A percentile compares a stretch with the other conserved stretches of the same genome.
Evolutionary conservation across 192 early-diverging fungal genomes (phyloP).

Genomic region (Linnemannia zychae): DNA sequence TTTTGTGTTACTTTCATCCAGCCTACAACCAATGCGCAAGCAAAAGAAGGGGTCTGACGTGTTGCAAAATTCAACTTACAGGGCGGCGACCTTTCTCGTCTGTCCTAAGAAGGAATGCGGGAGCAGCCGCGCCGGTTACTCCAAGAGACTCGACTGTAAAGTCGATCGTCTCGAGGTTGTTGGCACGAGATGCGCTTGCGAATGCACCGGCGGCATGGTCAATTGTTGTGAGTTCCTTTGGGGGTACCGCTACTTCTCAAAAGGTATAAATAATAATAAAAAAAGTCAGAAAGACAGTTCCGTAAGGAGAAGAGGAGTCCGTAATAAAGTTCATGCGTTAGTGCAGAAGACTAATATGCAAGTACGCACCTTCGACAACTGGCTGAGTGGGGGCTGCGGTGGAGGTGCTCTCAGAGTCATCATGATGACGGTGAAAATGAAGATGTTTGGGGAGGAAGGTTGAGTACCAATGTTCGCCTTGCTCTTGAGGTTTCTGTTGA

Average conservation of each 20-base stretch:
- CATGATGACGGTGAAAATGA: conserved; percentile 7
- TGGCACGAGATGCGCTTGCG: conserved; percentile 13
- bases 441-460: conserved; percentile 11
- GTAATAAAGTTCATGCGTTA: not conserved
- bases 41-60: not conserved
- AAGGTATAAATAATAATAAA: not conserved
- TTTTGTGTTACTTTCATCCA: not conserved
- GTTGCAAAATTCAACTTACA: conserved; percentile 32
- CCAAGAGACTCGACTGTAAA: conserved; percentile 44
- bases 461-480: conserved; percentile 33
- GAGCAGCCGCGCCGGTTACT: conserved; percentile 36
- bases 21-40: not conserved
- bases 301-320: not conserved
- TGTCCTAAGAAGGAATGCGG: conserved; percentile 42
- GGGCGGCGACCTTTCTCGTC: conserved; percentile 53
- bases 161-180: conserved; percentile 51
- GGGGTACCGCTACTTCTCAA: not conserved
- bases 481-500: not conserved
- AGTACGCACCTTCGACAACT: not conserved
- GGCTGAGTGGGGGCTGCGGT: not conserved
- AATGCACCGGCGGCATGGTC: conserved; percentile 43
- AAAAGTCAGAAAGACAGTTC: not conserved
- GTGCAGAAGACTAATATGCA: not conserved
- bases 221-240: conserved; percentile 14
- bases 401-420: conserved; percentile 4